phyloP scores from a whole-genome alignment of 306 rosid species.

The Glycine tomentella region DNA sequence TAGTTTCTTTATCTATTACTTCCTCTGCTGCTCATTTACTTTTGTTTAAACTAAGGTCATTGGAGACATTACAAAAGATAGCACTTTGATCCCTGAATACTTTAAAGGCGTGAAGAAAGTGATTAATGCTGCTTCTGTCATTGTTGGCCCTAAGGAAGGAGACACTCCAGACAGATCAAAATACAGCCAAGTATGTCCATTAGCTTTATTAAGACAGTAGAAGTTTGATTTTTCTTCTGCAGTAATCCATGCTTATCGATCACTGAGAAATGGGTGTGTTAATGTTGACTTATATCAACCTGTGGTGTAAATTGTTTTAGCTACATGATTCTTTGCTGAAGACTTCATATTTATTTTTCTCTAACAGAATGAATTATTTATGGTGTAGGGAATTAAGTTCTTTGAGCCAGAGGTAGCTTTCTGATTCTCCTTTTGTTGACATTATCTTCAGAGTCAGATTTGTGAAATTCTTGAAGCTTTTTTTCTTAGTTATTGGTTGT shows the following conservation, averaged over 20 bases:
- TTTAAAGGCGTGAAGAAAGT: conserved; percentile 91
- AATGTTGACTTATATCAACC: conserved; percentile 21
- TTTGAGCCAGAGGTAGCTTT: conserved; percentile 95
- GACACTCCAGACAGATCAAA: conserved; percentile 95
- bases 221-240: conserved; percentile 3
- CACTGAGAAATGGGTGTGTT: conserved; percentile 20
- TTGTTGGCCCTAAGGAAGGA: conserved; percentile 99
- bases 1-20: conserved; percentile 28
- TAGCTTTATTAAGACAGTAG: conserved; percentile 7
- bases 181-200: conserved; percentile 81
- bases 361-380: conserved; percentile 42
- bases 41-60: conserved; percentile 62
- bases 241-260: background rate
- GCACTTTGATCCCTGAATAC: conserved; percentile 75
- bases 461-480: conserved; percentile 11
- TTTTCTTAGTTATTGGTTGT: conserved; percentile 42
- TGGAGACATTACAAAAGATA: conserved; percentile 87
- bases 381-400: conserved; percentile 91
- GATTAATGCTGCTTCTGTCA: conserved; percentile 86
- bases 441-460: conserved; percentile 41
- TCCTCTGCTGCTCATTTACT: conserved; percentile 25
- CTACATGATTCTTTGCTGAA: conserved; percentile 32
- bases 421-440: conserved; percentile 48
- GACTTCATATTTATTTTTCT: conserved; percentile 27
- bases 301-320: conserved; percentile 11